Evolutionary conservation across 345 rosid species (phyloP).

Genomic region (Salix caprea): DNA sequence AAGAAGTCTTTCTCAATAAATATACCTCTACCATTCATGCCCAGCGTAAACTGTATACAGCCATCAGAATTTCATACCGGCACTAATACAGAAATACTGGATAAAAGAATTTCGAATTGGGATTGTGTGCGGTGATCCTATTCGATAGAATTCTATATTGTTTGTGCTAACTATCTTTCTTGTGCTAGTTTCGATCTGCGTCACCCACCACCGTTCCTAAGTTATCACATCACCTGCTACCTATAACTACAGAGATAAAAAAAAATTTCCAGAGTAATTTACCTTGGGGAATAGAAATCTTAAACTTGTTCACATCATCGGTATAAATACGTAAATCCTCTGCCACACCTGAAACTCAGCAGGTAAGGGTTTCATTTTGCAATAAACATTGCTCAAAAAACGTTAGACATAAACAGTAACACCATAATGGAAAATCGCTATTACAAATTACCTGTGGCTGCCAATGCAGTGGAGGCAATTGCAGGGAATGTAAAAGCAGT

Average conservation of each 20-base stretch:
- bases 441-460: conserved; percentile 28
- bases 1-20: background rate
- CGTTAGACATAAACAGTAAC: background rate
- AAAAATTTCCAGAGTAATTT: background rate
- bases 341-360: conserved; percentile 24
- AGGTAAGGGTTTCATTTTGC: background rate
- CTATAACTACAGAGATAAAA: background rate
- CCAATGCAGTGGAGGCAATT: conserved; percentile 33
- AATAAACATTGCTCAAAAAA: too few relatives aligned
- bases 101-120: too few relatives aligned
- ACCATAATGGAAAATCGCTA: background rate
- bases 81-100: background rate
- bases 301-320: conserved; percentile 76
- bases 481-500: conserved; percentile 45
- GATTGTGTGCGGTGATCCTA: too few relatives aligned
- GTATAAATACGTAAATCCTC: conserved; percentile 51
- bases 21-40: background rate
- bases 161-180: too few relatives aligned
- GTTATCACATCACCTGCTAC: background rate
- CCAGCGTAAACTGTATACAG: background rate
- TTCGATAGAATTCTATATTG: too few relatives aligned
- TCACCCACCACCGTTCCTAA: background rate
- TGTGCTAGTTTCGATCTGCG: too few relatives aligned
- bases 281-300: conserved; percentile 81
- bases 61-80: background rate